Percentiles rank a stretch among this genome's conserved stretches.
Conservation (phyloP, 2,329 filamentous ascomycete species). For the Monilinia aucupariae region DNA sequence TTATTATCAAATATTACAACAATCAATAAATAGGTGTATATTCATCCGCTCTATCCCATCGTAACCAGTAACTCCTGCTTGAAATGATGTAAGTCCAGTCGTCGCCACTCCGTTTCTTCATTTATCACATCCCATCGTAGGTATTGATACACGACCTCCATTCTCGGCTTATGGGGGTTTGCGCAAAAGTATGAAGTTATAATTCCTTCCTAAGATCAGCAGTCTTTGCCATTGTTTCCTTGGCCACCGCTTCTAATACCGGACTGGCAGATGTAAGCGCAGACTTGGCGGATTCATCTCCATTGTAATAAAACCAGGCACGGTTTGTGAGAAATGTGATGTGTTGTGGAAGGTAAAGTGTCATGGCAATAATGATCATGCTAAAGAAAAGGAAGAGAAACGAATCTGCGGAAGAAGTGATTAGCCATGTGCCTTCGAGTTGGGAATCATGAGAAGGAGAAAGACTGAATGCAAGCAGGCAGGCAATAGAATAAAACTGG, state of each 20-base stretch:
- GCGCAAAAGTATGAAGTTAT: conserved; percentile 13
- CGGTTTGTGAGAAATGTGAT: conserved; percentile 74
- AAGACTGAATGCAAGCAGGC: too few species aligned
- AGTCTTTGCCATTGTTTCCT: conserved; percentile 27
- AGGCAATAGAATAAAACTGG: neutral
- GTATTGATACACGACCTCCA: conserved; percentile 12
- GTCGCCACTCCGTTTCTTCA: neutral
- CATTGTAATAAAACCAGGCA: conserved; percentile 91
- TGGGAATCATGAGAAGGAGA: neutral
- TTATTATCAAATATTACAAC: conserved; percentile 13
- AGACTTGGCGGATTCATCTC: conserved; percentile 55
- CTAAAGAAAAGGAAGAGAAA: conserved; percentile 85
- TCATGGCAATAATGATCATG: conserved; percentile 78
- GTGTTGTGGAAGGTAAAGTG: conserved; percentile 92
- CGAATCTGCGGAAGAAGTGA: conserved; percentile 57
- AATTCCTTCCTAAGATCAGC: conserved; percentile 29
- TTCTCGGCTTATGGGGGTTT: neutral
- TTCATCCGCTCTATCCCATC: conserved; percentile 4
- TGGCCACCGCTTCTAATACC: conserved; percentile 25
- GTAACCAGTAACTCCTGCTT: conserved; percentile 7
- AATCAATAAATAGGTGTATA: neutral
- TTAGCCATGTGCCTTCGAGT: conserved; percentile 1
- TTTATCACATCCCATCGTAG: conserved; percentile 3
- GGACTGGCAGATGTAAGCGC: conserved; percentile 25
- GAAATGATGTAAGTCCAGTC: conserved; percentile 1